Evolutionary conservation across 805 yeast species (phyloP).

Genomic region (Hanseniaspora guilliermondii): DNA sequence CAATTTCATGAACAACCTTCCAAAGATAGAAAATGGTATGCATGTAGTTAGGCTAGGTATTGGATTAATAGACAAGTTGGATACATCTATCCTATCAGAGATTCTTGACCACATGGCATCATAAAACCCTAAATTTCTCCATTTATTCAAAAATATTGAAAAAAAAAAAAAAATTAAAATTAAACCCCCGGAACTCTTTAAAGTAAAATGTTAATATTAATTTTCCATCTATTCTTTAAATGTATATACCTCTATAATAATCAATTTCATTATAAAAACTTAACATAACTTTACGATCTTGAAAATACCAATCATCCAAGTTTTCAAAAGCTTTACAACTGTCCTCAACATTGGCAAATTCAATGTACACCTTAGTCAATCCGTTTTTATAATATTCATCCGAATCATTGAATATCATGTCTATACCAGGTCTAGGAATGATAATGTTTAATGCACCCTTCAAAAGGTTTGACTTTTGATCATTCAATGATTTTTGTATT

Average conservation of each 20-base stretch:
- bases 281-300: slow-evolving; percentile 36
- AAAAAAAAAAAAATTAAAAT: too few relatives aligned
- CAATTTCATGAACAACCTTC: slow-evolving; percentile 55
- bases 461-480: slow-evolving; percentile 32
- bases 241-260: slow-evolving; percentile 10
- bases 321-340: slow-evolving; percentile 45
- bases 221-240: neutral
- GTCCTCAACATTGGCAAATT: slow-evolving; percentile 40
- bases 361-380: slow-evolving; percentile 60
- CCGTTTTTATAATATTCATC: slow-evolving; percentile 35
- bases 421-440: slow-evolving; percentile 45
- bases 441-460: slow-evolving; percentile 38
- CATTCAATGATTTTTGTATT: slow-evolving; percentile 38
- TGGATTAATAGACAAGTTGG: slow-evolving; percentile 66
- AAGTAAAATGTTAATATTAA: too few relatives aligned
- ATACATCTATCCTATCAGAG: slow-evolving; percentile 42
- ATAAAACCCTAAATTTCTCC: neutral
- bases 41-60: slow-evolving; percentile 67
- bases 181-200: too few relatives aligned
- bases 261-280: slow-evolving; percentile 10
- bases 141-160: too few relatives aligned
- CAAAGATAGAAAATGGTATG: slow-evolving; percentile 48
- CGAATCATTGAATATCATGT: slow-evolving; percentile 29
- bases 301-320: slow-evolving; percentile 54
- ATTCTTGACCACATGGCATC: slow-evolving; percentile 24